phyloP scores from a whole-genome alignment of 31 red algal genomes.

The Odonthalia washingtoniensis region DNA sequence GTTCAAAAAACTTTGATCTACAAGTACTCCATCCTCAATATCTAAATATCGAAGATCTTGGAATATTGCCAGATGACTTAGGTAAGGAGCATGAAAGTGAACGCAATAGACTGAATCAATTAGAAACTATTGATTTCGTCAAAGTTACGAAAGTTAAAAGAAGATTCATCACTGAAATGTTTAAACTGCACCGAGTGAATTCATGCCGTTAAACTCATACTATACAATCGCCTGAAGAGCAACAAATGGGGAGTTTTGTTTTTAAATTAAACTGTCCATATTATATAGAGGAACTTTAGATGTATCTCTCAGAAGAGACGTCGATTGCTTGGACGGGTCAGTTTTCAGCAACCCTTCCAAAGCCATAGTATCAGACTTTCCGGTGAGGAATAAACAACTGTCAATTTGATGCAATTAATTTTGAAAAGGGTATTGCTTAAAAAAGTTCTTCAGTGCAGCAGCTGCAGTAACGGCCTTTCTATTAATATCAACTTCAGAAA shows the following conservation, averaged over 20 bases:
- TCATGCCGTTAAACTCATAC: too few relatives aligned
- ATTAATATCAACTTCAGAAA: background rate
- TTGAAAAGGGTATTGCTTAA: background rate
- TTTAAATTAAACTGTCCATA: background rate
- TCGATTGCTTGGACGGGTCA: background rate
- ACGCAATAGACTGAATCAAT: too few relatives aligned
- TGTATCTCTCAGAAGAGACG: slow-evolving; percentile 33
- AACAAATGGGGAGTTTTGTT: slow-evolving; percentile 73
- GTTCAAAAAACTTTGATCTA: too few relatives aligned
- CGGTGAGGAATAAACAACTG: slow-evolving; percentile 35
- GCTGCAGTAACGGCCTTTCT: background rate
- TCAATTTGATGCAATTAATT: too few relatives aligned
- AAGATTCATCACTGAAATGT: too few relatives aligned
- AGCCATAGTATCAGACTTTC: slow-evolving; percentile 19
- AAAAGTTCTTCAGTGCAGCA: background rate
- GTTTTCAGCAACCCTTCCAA: slow-evolving; percentile 40
- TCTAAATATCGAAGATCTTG: too few relatives aligned
- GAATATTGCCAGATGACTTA: too few relatives aligned
- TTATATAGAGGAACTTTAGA: slow-evolving; percentile 28
- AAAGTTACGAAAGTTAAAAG: too few relatives aligned
- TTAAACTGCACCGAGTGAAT: too few relatives aligned
- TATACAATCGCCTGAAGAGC: slow-evolving; percentile 63
- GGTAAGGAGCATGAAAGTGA: too few relatives aligned
- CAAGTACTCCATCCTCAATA: too few relatives aligned
- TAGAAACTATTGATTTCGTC: too few relatives aligned